phyloP scores from a whole-genome alignment of 169 alveolate species.

The Miamiensis avidus region DNA sequence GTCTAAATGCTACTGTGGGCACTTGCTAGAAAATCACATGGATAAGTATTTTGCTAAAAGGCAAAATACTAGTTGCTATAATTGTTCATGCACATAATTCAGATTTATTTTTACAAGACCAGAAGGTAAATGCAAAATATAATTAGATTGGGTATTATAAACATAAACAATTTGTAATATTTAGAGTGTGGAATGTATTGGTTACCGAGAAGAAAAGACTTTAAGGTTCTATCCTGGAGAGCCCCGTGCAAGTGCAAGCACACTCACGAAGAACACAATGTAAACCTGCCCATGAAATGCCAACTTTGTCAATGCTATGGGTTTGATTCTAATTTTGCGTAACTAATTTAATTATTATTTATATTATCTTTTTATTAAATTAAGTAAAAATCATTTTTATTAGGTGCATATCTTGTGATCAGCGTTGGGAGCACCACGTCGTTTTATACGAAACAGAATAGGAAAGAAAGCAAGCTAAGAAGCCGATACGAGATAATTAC shows the following conservation, averaged over 20 bases:
- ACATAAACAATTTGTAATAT: too few species aligned
- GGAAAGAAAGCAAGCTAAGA: slow-evolving; percentile 70
- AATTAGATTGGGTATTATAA: neutral
- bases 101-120: slow-evolving; percentile 80
- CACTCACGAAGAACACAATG: slow-evolving; percentile 75
- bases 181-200: slow-evolving; percentile 76
- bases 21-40: slow-evolving; percentile 66
- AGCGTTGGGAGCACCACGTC: slow-evolving; percentile 80
- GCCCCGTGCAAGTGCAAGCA: slow-evolving; percentile 84
- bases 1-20: slow-evolving; percentile 83
- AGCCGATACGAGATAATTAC: slow-evolving; percentile 68
- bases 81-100: slow-evolving; percentile 74
- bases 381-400: neutral
- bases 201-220: slow-evolving; percentile 81
- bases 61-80: slow-evolving; percentile 65
- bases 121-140: slow-evolving; percentile 44
- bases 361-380: neutral
- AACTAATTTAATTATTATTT: neutral
- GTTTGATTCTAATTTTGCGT: slow-evolving; percentile 72
- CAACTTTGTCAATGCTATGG: slow-evolving; percentile 68
- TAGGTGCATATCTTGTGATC: slow-evolving; percentile 79
- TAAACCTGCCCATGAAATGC: slow-evolving; percentile 69
- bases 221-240: slow-evolving; percentile 73
- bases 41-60: slow-evolving; percentile 55
- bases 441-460: slow-evolving; percentile 75